Evolutionary conservation across 1,284 basidiomycete species (phyloP), one percentile per base, ranked within the genome.

Genomic region (Puccinia novopanici): DNA sequence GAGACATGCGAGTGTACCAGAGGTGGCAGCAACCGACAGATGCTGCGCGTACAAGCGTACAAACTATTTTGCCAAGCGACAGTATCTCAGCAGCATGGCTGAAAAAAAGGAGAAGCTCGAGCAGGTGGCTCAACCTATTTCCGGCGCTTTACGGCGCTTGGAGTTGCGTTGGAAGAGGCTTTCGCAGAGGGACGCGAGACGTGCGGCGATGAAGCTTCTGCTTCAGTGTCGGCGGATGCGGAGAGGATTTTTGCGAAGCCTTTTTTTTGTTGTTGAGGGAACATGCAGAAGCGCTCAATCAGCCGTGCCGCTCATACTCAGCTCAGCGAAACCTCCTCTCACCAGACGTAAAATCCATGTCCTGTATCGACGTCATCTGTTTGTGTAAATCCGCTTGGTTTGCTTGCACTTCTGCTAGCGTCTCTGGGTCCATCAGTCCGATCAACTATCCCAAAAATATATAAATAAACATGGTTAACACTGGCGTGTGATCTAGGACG

Each of bases 331-430:
- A 52, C 3, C 24, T 50, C 22, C 48, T 52, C 27, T 42, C 24
- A 76, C 74, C 74, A 12, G 74, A 76, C 9, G 74, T 37, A 12
- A 76, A 54, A 65, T 76, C 74, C 42, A 76, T 63, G 34, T 50
- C 34, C 17, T 76, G 57, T 22, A 76, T 63, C 13, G 74, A 63
- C 24, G 37, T 40, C 74, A 76, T 76, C 50, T 76, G 74, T 54
- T 76, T 63, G 74, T 65, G 74, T 57, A 76, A 48, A 42, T 65
- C 63, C 24, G 61, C 74, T 65, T 76, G 74, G 63, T 61, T 76
- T 3, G 74, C 74, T 67, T 76, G 74, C 13, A 76, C 61, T 76
- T 76, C 74, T 15, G 74, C 74, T 19, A 76, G 48, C 8, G 74
- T 57, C 30, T 76, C 74, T 50, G 74, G 74, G 50, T 76, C 74